Base-by-base conservation (phyloP, 345 rosid species). In the Citrus glauca region DNA sequence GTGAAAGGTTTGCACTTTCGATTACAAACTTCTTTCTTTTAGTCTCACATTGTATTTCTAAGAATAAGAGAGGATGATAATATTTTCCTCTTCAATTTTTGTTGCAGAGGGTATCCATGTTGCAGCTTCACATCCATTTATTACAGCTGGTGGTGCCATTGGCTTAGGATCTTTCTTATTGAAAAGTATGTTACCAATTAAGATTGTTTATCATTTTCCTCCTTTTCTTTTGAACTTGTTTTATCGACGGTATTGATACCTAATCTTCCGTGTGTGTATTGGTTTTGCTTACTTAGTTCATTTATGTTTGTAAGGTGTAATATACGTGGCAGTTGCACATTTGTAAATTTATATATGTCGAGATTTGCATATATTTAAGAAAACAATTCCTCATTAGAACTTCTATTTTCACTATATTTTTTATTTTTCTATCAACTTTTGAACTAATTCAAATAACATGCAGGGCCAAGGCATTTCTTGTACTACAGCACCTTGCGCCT, bases 391-490 rank as follows among this genome's bases (percentile, higher is more conserved):
- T 11, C 5, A 32, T 8, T 2, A 9, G 2, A 32, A 7, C 28
- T 35, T 35, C 28, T 37, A 3, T 65, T 30, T 14, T 42, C 62
- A 2, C 20, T 48, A 20, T 9, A 30, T 14, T 6, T 24, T 24
- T 9, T 32, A 33, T 67, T 19, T 5, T 25, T 74, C 1, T 40
- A 17, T 19, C 61, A 65, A 53, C 55, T 28, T 30, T 32, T 63
- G 5, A 28, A 2, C 40, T 35, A 16, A 71, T 69, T 35, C 19
- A 71, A 56, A 10, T 53, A 59, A 28, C 24, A 30, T 82, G 83
- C 89, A 96, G 99, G 89, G 84, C 93, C 98, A 6, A 89, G 99
- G 84, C 88, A 88, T 62, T 81, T 90, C 81, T 77, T 96, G 80
- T 94, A 92, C 81, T 86, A 90, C 92, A 92, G 75, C 66, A 82